A percentile compares a stretch with the other conserved stretches of the same genome.
These are phyloP conservation scores for Simplicillium sp. DNA, from an alignment of 2,329 filamentous ascomycete species.

Conservation along the genomic window DNA sequence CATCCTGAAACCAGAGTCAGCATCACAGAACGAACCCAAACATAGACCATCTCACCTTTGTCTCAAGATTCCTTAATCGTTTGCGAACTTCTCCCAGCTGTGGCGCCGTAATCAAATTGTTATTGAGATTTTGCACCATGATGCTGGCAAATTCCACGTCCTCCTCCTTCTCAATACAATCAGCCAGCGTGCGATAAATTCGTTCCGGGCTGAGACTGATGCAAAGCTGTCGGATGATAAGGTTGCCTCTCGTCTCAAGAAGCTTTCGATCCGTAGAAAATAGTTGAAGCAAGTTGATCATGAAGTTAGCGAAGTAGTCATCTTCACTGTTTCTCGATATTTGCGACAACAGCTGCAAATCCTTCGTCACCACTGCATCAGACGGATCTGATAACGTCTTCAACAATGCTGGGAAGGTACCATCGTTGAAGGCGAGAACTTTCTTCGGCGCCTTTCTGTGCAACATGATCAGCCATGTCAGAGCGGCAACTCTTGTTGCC, in stretches of 20 bases:
- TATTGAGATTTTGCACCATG: slow-evolving; percentile 99
- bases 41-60: slow-evolving; percentile 43
- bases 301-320: slow-evolving; percentile 95
- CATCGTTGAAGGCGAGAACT: slow-evolving; percentile 90
- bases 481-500: slow-evolving; percentile 82
- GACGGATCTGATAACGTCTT: slow-evolving; percentile 95
- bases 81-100: slow-evolving; percentile 88
- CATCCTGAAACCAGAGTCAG: slow-evolving; percentile 49
- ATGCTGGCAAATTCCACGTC: slow-evolving; percentile 98
- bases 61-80: slow-evolving; percentile 80
- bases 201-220: slow-evolving; percentile 86
- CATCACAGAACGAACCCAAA: slow-evolving; percentile 3
- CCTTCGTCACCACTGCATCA: slow-evolving; percentile 90
- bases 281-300: slow-evolving; percentile 90
- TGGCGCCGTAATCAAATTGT: slow-evolving; percentile 95
- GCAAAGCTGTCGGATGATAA: slow-evolving; percentile 93
- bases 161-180: slow-evolving; percentile 95
- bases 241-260: slow-evolving; percentile 83
- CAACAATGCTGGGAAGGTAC: slow-evolving; percentile 88
- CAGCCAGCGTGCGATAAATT: slow-evolving; percentile 90
- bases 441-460: slow-evolving; percentile 91
- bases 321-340: slow-evolving; percentile 96
- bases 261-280: slow-evolving; percentile 91
- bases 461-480: slow-evolving; percentile 96
- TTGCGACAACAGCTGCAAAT: slow-evolving; percentile 86